Percentiles rank a stretch among this genome's conserved stretches.
These are phyloP conservation scores for Helicosporidium sp. DNA, from an alignment of 139 green algal species.

Conservation along the genomic window DNA sequence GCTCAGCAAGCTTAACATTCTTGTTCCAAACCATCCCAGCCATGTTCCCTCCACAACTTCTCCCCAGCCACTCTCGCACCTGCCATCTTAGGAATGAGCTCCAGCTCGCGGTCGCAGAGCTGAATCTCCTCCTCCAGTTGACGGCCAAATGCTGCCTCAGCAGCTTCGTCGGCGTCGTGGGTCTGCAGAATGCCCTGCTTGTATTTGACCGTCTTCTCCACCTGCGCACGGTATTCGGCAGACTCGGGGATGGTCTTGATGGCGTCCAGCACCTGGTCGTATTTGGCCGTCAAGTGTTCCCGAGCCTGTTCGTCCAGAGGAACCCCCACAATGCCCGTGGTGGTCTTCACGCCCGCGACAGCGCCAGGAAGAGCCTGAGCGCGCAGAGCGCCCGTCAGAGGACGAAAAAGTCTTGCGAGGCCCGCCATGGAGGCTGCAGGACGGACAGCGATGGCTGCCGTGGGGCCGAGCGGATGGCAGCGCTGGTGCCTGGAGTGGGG, in stretches of 20 bases:
- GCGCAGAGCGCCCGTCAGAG: too few relatives aligned
- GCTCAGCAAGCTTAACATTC: too few relatives aligned
- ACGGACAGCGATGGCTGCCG: too few relatives aligned
- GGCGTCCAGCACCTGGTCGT: slow-evolving; percentile 16
- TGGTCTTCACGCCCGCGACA: slow-evolving; percentile 19
- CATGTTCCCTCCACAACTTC: too few relatives aligned
- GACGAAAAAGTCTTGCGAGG: too few relatives aligned
- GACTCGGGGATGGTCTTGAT: slow-evolving; percentile 18
- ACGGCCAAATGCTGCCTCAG: slow-evolving; percentile 20
- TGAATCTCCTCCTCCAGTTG: slow-evolving; percentile 33
- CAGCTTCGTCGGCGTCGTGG: slow-evolving; percentile 10
- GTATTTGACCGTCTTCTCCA: slow-evolving; percentile 22
- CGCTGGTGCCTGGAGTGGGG: too few relatives aligned
- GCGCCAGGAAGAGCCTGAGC: too few relatives aligned
- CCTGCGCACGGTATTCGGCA: slow-evolving; percentile 17
- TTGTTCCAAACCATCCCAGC: too few relatives aligned
- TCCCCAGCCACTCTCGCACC: not conserved
- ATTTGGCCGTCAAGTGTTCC: slow-evolving; percentile 6
- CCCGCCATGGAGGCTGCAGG: too few relatives aligned
- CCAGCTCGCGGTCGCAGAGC: slow-evolving; percentile 25
- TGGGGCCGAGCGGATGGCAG: too few relatives aligned
- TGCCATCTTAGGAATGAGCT: slow-evolving; percentile 34
- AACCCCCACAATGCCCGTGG: slow-evolving; percentile 33
- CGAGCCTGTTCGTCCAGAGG: slow-evolving; percentile 18
- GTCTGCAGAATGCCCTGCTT: slow-evolving; percentile 13